Conservation (phyloP, 352 stramenopile species). For the Phytophthora cajani region DNA sequence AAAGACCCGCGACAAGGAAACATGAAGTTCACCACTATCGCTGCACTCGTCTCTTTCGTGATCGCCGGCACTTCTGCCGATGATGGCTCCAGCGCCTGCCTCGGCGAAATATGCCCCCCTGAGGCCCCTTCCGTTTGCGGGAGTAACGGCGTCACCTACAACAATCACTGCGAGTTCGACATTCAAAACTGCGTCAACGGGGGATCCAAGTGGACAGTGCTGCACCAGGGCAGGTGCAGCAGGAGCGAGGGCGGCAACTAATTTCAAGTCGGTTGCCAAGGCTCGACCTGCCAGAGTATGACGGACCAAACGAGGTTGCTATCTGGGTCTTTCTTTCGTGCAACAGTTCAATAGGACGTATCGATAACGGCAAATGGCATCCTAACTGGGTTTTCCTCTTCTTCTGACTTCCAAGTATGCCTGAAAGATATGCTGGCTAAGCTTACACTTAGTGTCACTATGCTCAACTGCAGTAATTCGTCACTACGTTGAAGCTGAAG, state of each 20-base stretch:
- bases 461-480: not conserved
- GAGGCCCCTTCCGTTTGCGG: not conserved
- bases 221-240: not conserved
- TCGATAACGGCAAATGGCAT: too few species aligned
- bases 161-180: not conserved
- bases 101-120: not conserved
- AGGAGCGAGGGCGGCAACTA: not conserved
- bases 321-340: not conserved
- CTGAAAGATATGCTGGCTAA: too few species aligned
- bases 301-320: not conserved
- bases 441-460: not conserved
- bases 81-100: not conserved
- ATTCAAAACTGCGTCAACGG: not conserved
- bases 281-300: not conserved
- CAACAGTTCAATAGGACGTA: not conserved
- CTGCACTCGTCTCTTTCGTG: not conserved
- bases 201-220: not conserved
- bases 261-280: not conserved
- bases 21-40: not conserved
- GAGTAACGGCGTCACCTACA: conserved; percentile 1
- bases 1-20: not conserved
- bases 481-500: not conserved
- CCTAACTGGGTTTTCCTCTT: too few species aligned
- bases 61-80: not conserved
- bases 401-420: too few species aligned